Conservation (phyloP, 768 basidiomycete genomes). For the Auricularia heimuer region DNA sequence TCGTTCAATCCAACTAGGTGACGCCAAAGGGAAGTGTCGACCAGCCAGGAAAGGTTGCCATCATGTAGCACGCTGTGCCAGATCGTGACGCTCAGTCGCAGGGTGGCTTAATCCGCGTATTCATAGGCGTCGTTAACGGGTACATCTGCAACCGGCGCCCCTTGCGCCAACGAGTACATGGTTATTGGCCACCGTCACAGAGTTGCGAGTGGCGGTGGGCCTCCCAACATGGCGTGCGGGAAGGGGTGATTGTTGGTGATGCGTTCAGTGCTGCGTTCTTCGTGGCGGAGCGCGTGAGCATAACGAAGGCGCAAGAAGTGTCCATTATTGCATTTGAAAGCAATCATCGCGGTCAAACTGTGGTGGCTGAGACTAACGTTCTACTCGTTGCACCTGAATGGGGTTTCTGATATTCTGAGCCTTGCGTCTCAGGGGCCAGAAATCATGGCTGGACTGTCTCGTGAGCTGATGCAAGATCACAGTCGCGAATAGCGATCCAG, state of each 20-base stretch:
- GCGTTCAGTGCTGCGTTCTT: constrained; percentile 19
- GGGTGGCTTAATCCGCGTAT: background rate
- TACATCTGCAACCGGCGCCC: constrained; percentile 16
- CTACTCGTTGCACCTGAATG: background rate
- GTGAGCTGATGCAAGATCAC: no score
- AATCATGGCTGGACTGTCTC: no score
- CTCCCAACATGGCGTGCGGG: constrained; percentile 20
- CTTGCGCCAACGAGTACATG: constrained; percentile 14
- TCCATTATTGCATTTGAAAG: background rate
- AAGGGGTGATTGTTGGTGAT: constrained; percentile 27
- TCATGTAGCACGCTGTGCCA: no score
- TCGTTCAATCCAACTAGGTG: no score
- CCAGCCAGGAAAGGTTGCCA: no score
- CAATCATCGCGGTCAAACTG: background rate
- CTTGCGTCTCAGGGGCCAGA: no score
- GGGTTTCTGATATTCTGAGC: background rate
- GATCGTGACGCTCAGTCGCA: no score
- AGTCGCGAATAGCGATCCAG: no score
- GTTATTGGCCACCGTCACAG: constrained; percentile 13
- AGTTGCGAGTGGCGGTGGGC: constrained; percentile 7
- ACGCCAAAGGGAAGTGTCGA: no score
- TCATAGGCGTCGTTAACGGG: constrained; percentile 20
- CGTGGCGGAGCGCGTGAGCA: constrained; percentile 20
- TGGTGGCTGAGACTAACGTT: background rate
- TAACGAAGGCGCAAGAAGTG: background rate